Percentiles rank a stretch among this genome's conserved stretches.
Evolutionary conservation across 1,284 basidiomycete genomes (phyloP).

Genomic region (Microbotryum scabiosae): DNA sequence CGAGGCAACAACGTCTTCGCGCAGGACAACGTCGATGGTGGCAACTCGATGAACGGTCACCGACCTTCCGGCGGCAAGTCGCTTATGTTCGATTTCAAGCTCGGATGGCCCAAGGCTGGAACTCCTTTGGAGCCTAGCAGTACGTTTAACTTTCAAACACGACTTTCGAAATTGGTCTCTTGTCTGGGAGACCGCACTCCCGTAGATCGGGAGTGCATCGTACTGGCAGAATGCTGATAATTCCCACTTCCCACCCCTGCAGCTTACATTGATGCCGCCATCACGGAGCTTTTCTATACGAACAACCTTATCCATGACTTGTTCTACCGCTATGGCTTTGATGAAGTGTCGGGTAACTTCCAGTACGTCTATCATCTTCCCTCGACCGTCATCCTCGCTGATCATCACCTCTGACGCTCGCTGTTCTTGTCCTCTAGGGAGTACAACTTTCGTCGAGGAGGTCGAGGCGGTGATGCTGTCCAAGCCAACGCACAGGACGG

Average conservation of each 20-base stretch:
- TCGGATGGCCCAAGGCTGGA: slow-evolving; percentile 44
- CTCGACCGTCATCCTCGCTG: too few species aligned
- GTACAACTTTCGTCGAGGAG: slow-evolving; percentile 85
- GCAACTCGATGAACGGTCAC: slow-evolving; percentile 65
- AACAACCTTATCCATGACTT: slow-evolving; percentile 55
- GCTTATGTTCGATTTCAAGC: slow-evolving; percentile 62
- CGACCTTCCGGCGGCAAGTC: slow-evolving; percentile 59
- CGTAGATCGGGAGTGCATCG: too few species aligned
- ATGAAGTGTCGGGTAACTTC: slow-evolving; percentile 84
- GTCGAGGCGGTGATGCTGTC: slow-evolving; percentile 76
- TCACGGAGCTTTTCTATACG: slow-evolving; percentile 90
- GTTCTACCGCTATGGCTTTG: slow-evolving; percentile 63
- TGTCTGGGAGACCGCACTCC: too few species aligned
- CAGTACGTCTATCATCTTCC: slow-evolving; percentile 44
- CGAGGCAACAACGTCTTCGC: slow-evolving; percentile 86
- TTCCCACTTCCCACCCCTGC: slow-evolving; percentile 26
- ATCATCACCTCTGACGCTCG: too few species aligned
- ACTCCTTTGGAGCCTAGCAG: slow-evolving; percentile 38
- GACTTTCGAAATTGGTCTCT: too few species aligned
- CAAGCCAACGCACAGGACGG: slow-evolving; percentile 93
- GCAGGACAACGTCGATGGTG: slow-evolving; percentile 83
- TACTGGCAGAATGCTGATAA: neutral
- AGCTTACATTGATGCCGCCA: slow-evolving; percentile 73
- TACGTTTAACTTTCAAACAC: slow-evolving; percentile 44
- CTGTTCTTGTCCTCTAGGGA: slow-evolving; percentile 41